Evolutionary conservation across 345 rosid species (phyloP).

Genomic region (Hirschfeldia incana): DNA sequence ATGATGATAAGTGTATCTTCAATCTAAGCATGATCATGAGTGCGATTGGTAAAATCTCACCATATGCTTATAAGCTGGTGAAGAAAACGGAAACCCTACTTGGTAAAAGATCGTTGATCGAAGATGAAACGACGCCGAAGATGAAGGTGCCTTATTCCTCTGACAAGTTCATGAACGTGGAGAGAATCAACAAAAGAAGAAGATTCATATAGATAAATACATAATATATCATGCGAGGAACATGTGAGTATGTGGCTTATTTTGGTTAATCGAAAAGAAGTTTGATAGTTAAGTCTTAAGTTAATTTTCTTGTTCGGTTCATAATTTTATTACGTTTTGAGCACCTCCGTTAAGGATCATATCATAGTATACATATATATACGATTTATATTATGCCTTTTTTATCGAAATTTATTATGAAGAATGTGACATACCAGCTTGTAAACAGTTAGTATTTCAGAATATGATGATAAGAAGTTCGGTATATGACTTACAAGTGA

Average conservation of each 20-base stretch:
- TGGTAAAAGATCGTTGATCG: neutral
- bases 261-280: too few species aligned
- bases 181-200: neutral
- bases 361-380: too few species aligned
- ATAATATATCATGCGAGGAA: neutral
- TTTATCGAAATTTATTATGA: too few species aligned
- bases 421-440: too few species aligned
- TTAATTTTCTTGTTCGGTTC: neutral
- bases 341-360: too few species aligned
- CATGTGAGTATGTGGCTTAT: too few species aligned
- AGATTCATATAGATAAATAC: neutral
- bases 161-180: neutral
- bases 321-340: too few species aligned
- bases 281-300: neutral
- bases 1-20: neutral
- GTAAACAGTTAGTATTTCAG: too few species aligned
- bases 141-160: neutral
- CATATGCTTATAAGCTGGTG: neutral
- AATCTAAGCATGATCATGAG: neutral
- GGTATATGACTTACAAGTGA: too few species aligned
- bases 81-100: neutral
- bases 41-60: neutral
- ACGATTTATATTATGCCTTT: too few species aligned
- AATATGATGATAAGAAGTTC: too few species aligned
- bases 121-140: neutral